Conservation (phyloP, 306 rosid species). For the Casuarina cunninghamiana region DNA sequence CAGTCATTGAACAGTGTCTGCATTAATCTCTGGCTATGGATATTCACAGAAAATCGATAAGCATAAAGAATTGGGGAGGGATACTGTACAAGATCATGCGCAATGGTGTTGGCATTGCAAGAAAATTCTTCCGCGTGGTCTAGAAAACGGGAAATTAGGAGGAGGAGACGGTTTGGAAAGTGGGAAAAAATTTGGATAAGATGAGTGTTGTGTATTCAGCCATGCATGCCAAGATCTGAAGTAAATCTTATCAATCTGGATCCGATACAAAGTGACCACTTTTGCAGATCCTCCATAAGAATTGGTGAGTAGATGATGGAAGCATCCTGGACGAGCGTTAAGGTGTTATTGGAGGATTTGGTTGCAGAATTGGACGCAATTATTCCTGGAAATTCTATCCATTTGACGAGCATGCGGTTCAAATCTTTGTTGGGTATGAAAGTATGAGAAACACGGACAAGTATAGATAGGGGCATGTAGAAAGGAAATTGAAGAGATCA, state of each 20-base stretch:
- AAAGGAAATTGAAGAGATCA: not conserved
- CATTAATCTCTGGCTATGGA: not conserved
- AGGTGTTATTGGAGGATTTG: not conserved
- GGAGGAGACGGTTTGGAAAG: not conserved
- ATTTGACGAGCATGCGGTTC: not conserved
- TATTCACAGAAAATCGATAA: not conserved
- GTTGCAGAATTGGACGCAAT: not conserved
- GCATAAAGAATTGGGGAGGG: not conserved
- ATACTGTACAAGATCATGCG: no score
- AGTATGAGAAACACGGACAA: not conserved
- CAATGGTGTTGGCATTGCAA: not conserved
- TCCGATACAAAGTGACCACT: not conserved
- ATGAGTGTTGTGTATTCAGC: not conserved
- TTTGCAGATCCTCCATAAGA: not conserved
- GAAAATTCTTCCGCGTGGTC: not conserved
- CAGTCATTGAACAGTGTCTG: not conserved
- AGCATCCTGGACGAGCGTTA: no score
- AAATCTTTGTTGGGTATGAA: not conserved
- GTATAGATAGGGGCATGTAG: not conserved
- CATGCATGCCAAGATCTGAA: constrained; percentile 6
- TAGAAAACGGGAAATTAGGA: not conserved
- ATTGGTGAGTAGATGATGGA: not conserved
- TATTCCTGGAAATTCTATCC: not conserved
- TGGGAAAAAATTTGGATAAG: not conserved
- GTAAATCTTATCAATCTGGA: not conserved